phyloP scores from a whole-genome alignment of 169 alveolate species.

The Eimeria necatrix region DNA sequence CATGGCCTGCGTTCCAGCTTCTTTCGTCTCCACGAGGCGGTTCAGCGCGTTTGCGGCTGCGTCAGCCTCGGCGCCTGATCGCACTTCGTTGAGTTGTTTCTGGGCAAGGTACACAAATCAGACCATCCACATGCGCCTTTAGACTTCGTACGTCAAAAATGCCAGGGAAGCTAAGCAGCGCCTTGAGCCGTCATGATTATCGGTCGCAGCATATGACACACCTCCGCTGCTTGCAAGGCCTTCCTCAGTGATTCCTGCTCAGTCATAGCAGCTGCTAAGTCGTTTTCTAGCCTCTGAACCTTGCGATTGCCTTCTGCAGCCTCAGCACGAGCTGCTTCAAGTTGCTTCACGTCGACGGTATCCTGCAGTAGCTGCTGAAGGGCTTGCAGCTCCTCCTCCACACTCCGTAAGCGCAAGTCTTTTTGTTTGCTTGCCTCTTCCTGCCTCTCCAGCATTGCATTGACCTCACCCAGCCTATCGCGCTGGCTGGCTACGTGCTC shows the following conservation, averaged over 20 bases:
- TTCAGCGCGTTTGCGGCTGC: not conserved
- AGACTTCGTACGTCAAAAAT: too few species aligned
- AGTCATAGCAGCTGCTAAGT: constrained; percentile 34
- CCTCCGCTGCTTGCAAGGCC: constrained; percentile 30
- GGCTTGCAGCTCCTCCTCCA: constrained; percentile 66
- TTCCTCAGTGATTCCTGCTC: constrained; percentile 15
- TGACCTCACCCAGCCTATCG: constrained; percentile 70
- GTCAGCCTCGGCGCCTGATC: constrained; percentile 12
- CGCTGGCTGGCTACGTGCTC: constrained; percentile 58
- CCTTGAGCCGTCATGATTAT: not conserved
- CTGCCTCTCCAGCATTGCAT: constrained; percentile 66
- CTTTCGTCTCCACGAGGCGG: constrained; percentile 44
- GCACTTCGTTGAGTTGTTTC: not conserved
- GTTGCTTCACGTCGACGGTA: constrained; percentile 67
- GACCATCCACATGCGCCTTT: too few species aligned
- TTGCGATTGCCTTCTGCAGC: constrained; percentile 61
- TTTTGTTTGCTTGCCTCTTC: constrained; percentile 74
- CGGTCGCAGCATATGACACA: not conserved
- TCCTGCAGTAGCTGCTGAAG: constrained; percentile 75
- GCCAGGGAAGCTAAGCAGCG: not conserved
- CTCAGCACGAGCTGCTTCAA: constrained; percentile 70
- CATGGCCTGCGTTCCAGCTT: constrained; percentile 23
- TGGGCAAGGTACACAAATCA: not conserved
- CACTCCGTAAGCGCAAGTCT: constrained; percentile 68
- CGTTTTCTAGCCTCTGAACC: constrained; percentile 39